These are phyloP conservation scores for Citrus glauca DNA, from an alignment of 345 rosid species.

Conservation along the genomic window DNA sequence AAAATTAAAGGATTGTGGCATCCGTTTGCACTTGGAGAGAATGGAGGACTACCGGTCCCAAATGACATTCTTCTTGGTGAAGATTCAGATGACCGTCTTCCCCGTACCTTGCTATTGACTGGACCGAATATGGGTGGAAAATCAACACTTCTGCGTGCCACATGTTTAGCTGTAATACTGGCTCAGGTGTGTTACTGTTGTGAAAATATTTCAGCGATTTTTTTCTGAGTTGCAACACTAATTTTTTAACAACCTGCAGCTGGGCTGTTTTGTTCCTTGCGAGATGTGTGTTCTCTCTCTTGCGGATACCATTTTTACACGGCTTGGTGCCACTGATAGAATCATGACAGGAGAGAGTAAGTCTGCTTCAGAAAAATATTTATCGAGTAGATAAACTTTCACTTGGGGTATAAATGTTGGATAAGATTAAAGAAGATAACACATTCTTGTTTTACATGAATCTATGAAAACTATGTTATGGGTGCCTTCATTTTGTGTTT, in stretches of 20 bases:
- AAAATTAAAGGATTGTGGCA: conserved; percentile 85
- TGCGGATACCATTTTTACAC: conserved; percentile 80
- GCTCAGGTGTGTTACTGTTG: conserved; percentile 60
- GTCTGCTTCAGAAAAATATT: conserved; percentile 20
- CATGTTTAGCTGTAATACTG: conserved; percentile 82
- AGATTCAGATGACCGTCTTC: conserved; percentile 40
- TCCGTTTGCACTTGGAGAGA: conserved; percentile 75
- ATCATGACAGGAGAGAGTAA: conserved; percentile 96
- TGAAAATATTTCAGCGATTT: neutral
- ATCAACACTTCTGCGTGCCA: conserved; percentile 89
- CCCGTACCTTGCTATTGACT: conserved; percentile 66
- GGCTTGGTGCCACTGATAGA: conserved; percentile 90
- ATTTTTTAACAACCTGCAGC: conserved; percentile 42
- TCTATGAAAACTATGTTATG: too few relatives aligned
- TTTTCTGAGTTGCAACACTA: neutral
- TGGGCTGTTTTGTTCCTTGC: conserved; percentile 84
- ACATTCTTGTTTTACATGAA: neutral
- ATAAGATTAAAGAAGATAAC: neutral
- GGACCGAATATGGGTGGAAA: conserved; percentile 99
- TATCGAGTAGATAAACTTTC: neutral
- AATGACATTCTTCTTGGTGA: conserved; percentile 74
- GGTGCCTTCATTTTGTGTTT: neutral
- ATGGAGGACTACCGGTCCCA: conserved; percentile 71
- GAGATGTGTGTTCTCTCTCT: conserved; percentile 65
- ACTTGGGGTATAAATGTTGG: neutral